Base-by-base conservation (phyloP, 768 basidiomycete genomes). In the Tylopilus balloui region DNA sequence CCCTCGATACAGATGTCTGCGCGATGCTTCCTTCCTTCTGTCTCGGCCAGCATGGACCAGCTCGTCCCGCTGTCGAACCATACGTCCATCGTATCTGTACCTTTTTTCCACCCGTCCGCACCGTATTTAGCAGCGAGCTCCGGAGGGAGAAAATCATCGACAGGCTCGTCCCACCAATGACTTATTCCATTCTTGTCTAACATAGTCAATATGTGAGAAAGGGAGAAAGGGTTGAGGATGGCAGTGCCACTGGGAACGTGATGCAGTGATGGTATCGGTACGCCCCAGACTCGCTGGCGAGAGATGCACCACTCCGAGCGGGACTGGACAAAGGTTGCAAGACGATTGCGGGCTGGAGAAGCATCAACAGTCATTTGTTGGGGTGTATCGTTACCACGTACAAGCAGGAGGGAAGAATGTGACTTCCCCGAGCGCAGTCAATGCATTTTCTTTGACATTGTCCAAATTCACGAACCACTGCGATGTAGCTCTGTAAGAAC, bases 281-380 rank as follows among this genome's bases (percentile, higher is more conserved):
- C 90, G 17, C 95, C 95, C 95, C 95, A 99, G 17, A 88, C 87
- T 25, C 95, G 86, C 62, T 99, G 95, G 6, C 95, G 86, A 34
- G 95, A 98, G 48, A 99, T 97, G 61, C 95, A 99, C 95, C 95
- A 99, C 70, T 99, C 95, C 0, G 92, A 92, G 11, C 95, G 89
- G 1, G 86, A 86, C 2, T 73, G 78, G 44, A 97, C 76, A 65
- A 92, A 95, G 0, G 92, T 75, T 55, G 91, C 84, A 10, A 99
- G 81, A n/a, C 93, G 85, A 39, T 84, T 87, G 9, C 86, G 83
- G 3, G 92, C 94, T 96, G 53, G 6, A 36, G 23, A 42, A 29
- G 24, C 19, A 28, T 39, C 39, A 44, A 21, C 15, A 32, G 12
- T 50, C 21, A 23, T 34, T 35, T 23, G 19, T 19, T 24, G 13